Evolutionary conservation across 805 yeast genomes (phyloP), one percentile per base, ranked within the genome.

Genomic region (Deakozyma indianensis): DNA sequence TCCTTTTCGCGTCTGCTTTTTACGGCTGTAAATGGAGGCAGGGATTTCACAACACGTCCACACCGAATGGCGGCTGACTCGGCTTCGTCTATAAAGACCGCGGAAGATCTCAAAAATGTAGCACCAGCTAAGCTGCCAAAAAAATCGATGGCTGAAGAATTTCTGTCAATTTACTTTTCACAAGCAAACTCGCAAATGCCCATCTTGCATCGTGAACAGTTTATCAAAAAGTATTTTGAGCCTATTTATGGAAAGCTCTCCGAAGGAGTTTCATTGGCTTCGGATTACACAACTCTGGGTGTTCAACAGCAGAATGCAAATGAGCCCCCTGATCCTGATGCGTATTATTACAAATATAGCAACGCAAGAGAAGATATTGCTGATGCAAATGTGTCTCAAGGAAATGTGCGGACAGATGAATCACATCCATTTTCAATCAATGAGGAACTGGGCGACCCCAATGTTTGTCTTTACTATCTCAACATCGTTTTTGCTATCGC

Each of bases 101-200:
- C 47, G 38, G 47, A 53, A 14, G 52, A 53, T 20, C 52, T 58
- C 1, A 53, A 52, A 15, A 44, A 45, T 21, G 48, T 55, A 3
- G 53, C 56, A 15, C 70, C 76, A 0, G 77, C 80, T 0, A 56
- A 72, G 9, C 64, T 88, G 21, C 92, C 94, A 1, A 71, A 83
- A 1, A 84, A 83, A 53, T 65, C 68, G 21, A 72, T 77, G 25
- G 95, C 96, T 0, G 77, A 81, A 54, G 67, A 69, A 43, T 70
- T 83, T 41, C 56, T 86, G 5, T 70, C 76, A 29, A 67, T 75
- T 1, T 86, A 73, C 58, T 88, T 88, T 56, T 75, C 82, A 20
- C 87, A 82, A 54, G 75, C 88, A 15, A 87, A 88, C 57, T 69
- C 94, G 1, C 95, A 86, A 59, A 60, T 84, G 23, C 96, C 96